Percentiles rank a stretch among this genome's conserved stretches.
Evolutionary conservation across 2,329 filamentous ascomycete species (phyloP).

Genomic region (Fusarium aywerte): DNA sequence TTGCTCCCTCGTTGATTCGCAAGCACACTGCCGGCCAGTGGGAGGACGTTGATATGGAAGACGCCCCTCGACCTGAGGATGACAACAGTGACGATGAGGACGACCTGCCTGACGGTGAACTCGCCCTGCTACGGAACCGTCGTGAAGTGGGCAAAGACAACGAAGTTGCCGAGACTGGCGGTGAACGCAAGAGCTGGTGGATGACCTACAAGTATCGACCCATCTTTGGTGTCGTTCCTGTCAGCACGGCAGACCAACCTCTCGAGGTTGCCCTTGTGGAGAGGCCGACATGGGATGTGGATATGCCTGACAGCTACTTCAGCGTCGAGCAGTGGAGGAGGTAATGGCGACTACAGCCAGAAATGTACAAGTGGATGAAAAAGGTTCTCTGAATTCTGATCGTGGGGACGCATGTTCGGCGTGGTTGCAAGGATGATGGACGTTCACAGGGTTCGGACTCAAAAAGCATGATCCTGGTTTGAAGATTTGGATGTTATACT

Average conservation of each 20-base stretch:
- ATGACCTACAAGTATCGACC: conserved; percentile 92
- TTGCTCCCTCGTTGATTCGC: conserved; percentile 58
- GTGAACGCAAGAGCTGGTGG: conserved; percentile 67
- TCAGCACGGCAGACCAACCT: conserved; percentile 53
- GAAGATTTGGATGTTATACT: conserved; percentile 38
- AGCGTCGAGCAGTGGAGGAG: conserved; percentile 65
- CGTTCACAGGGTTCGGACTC: conserved; percentile 18
- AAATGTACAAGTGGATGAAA: conserved; percentile 2
- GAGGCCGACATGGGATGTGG: conserved; percentile 83
- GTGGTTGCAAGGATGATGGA: conserved; percentile 20
- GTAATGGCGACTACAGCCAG: conserved; percentile 32
- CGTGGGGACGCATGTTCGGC: conserved; percentile 7
- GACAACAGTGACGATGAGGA: conserved; percentile 54
- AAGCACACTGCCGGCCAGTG: conserved; percentile 56
- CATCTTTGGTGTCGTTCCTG: conserved; percentile 78
- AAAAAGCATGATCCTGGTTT: conserved; percentile 25
- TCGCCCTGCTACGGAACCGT: conserved; percentile 50
- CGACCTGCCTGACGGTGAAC: conserved; percentile 50
- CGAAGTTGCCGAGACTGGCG: conserved; percentile 39
- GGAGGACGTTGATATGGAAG: conserved; percentile 54
- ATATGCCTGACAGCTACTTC: conserved; percentile 77
- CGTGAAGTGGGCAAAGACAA: conserved; percentile 36
- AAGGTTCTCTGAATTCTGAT: conserved; percentile 11
- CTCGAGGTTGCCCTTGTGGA: conserved; percentile 90
- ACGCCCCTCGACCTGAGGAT: conserved; percentile 51